Evolutionary conservation across 2,329 filamentous ascomycete genomes (phyloP).

Genomic region (Xylaria sp.): DNA sequence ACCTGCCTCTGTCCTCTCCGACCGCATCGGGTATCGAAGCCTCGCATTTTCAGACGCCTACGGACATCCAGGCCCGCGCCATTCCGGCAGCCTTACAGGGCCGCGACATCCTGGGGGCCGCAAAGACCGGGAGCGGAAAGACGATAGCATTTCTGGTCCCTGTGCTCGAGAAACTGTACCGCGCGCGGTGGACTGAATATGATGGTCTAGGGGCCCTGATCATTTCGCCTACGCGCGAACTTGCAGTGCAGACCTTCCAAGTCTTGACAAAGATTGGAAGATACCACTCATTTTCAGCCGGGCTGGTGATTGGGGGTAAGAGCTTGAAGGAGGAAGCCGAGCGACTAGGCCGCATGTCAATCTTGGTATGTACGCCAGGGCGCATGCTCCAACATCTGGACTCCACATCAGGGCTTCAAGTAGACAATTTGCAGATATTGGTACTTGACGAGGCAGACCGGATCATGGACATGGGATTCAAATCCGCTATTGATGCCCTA

Average conservation of each 20-base stretch:
- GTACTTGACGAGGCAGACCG: slow-evolving; percentile 96
- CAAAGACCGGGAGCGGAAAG: slow-evolving; percentile 95
- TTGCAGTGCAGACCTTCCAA: slow-evolving; percentile 95
- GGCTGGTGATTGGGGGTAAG: slow-evolving; percentile 93
- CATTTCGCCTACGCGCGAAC: slow-evolving; percentile 91
- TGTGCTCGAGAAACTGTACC: slow-evolving; percentile 91
- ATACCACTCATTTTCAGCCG: slow-evolving; percentile 90
- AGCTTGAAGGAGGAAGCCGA: slow-evolving; percentile 88
- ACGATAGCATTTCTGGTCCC: slow-evolving; percentile 93
- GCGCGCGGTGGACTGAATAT: slow-evolving; percentile 86
- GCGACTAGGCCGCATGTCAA: slow-evolving; percentile 91
- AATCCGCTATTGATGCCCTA: slow-evolving; percentile 88
- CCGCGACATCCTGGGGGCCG: slow-evolving; percentile 88
- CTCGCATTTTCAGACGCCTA: slow-evolving; percentile 89
- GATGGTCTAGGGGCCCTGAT: slow-evolving; percentile 94
- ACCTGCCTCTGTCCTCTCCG: slow-evolving; percentile 85
- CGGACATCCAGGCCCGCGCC: slow-evolving; percentile 91
- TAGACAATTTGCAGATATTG: slow-evolving; percentile 90
- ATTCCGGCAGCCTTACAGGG: slow-evolving; percentile 78
- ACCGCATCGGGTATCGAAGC: slow-evolving; percentile 83
- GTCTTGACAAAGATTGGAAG: slow-evolving; percentile 90
- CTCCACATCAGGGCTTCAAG: slow-evolving; percentile 89
- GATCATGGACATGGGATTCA: slow-evolving; percentile 98
- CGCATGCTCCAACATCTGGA: slow-evolving; percentile 96
- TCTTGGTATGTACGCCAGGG: slow-evolving; percentile 93